Conservation (phyloP, 495 filamentous ascomycete genomes). For the Neurospora terricola region DNA sequence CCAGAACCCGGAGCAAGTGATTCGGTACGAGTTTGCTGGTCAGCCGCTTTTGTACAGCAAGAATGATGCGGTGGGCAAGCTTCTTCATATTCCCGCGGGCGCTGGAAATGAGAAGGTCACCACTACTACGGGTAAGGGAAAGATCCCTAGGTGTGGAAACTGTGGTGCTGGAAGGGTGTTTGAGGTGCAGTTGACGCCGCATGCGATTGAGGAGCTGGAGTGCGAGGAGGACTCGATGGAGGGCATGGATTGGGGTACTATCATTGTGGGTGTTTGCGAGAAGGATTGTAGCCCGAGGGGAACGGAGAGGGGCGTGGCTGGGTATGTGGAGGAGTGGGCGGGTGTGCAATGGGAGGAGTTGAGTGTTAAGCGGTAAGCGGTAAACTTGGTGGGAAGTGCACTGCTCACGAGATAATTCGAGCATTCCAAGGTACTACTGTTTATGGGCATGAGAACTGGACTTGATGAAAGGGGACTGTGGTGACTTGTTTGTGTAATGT, state of each 20-base stretch:
- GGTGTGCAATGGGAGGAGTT: constrained; percentile 96
- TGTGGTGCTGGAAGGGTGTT: constrained; percentile 74
- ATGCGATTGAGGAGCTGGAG: constrained; percentile 84
- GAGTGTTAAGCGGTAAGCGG: constrained; percentile 20
- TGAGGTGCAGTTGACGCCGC: constrained; percentile 75
- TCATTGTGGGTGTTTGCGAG: constrained; percentile 80
- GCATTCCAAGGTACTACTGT: background rate
- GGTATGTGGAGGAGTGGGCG: constrained; percentile 86
- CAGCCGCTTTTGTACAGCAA: constrained; percentile 72
- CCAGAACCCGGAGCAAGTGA: constrained; percentile 89
- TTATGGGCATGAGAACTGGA: background rate
- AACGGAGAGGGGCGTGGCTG: constrained; percentile 16
- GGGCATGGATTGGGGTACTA: constrained; percentile 97
- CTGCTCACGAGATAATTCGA: background rate
- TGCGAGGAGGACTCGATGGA: constrained; percentile 64
- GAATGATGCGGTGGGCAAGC: constrained; percentile 63
- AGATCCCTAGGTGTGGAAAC: constrained; percentile 63
- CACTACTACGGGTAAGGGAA: constrained; percentile 15
- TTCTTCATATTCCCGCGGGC: too few species aligned
- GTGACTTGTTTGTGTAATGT: background rate
- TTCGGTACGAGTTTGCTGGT: constrained; percentile 85
- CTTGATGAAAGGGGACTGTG: background rate
- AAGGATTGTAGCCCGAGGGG: constrained; percentile 23
- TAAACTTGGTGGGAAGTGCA: background rate
- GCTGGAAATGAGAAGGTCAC: constrained; percentile 15